A percentile compares a stretch with the other conserved stretches of the same genome.
These are phyloP conservation scores for Scheffersomyces coipomensis DNA, from an alignment of 805 yeast genomes.

Conservation along the genomic window DNA sequence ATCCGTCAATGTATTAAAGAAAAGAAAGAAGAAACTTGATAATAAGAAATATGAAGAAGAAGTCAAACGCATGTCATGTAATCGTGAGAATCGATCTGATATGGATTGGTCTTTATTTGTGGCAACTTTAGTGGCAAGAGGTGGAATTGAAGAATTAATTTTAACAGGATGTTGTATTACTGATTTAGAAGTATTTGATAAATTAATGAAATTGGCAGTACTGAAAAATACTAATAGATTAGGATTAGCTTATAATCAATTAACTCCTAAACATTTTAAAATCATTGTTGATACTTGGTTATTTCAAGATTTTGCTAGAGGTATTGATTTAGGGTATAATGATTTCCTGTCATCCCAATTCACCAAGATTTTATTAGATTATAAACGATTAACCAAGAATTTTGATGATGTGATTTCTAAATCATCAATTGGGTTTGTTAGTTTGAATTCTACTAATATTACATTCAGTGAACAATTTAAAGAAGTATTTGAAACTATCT, in stretches of 20 bases:
- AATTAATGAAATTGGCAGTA: slow-evolving; percentile 56
- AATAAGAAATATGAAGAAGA: slow-evolving; percentile 23
- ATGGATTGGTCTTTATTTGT: slow-evolving; percentile 83
- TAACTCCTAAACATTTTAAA: slow-evolving; percentile 57
- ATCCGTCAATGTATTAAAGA: slow-evolving; percentile 42
- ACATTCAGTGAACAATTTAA: slow-evolving; percentile 47
- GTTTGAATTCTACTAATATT: slow-evolving; percentile 65
- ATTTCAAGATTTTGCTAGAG: slow-evolving; percentile 47
- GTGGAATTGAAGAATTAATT: slow-evolving; percentile 76
- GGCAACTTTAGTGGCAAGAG: slow-evolving; percentile 64
- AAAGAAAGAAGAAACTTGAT: slow-evolving; percentile 22
- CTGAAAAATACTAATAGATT: slow-evolving; percentile 54
- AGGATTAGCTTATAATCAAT: slow-evolving; percentile 76
- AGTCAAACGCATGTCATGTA: slow-evolving; percentile 43
- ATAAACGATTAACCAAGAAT: slow-evolving; percentile 13
- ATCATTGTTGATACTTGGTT: slow-evolving; percentile 59
- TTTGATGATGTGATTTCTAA: slow-evolving; percentile 16
- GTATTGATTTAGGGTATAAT: slow-evolving; percentile 84
- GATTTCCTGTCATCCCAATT: slow-evolving; percentile 47
- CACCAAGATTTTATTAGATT: slow-evolving; percentile 38
- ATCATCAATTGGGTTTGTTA: slow-evolving; percentile 42
- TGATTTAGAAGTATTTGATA: slow-evolving; percentile 53
- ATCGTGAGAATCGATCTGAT: slow-evolving; percentile 58
- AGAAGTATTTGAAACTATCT: slow-evolving; percentile 47
- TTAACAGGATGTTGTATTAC: slow-evolving; percentile 73